Evolutionary conservation across 805 yeast genomes (phyloP).

Genomic region (Zygotorulaspora chibaensis): DNA sequence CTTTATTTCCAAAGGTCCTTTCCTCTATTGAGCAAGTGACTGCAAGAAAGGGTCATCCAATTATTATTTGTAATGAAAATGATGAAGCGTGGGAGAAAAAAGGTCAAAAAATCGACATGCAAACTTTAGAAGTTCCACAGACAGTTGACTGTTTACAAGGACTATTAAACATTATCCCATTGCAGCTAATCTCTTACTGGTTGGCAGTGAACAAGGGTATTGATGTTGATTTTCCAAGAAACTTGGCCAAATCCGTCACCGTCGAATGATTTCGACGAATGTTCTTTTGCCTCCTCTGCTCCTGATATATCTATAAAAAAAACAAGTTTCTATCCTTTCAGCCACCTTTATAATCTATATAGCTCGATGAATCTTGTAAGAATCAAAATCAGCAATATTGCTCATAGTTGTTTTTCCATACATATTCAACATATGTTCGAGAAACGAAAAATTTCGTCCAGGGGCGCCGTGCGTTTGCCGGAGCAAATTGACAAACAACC

Average conservation of each 20-base stretch:
- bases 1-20: conserved; percentile 92
- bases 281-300: not conserved
- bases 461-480: conserved; percentile 3
- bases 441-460: conserved; percentile 6
- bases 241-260: conserved; percentile 96
- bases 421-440: conserved; percentile 5
- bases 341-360: not conserved
- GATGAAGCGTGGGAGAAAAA: conserved; percentile 54
- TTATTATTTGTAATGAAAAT: conserved; percentile 84
- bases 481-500: not conserved
- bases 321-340: not conserved
- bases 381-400: not conserved
- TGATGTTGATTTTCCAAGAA: conserved; percentile 98
- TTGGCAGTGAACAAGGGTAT: conserved; percentile 91
- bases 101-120: conserved; percentile 40
- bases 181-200: conserved; percentile 96
- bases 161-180: conserved; percentile 84
- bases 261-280: conserved; percentile 57
- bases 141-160: conserved; percentile 99
- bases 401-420: not conserved
- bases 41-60: conserved; percentile 97
- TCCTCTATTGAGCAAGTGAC: conserved; percentile 94
- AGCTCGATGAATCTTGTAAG: not conserved
- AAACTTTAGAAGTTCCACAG: conserved; percentile 83
- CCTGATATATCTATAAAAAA: not conserved